Evolutionary conservation across 257 asterid species (phyloP).

Genomic region (Ocimum tenuiflorum): DNA sequence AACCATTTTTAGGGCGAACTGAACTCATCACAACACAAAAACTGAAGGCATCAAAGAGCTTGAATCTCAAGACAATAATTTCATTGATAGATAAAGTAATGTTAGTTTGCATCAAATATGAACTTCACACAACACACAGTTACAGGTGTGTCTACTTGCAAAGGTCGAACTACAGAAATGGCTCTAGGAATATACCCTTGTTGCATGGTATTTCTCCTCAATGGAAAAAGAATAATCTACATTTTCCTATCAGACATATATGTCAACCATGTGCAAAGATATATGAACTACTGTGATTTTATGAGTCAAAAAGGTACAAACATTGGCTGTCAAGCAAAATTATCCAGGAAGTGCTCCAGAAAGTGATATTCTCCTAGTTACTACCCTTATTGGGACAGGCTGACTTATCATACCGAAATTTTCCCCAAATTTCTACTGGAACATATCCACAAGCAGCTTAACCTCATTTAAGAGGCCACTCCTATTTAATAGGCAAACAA

Average conservation of each 20-base stretch:
- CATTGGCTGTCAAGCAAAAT: background rate
- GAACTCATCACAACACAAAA: constrained; percentile 9
- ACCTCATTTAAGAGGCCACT: background rate
- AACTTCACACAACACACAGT: background rate
- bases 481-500: background rate
- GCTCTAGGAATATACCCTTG: background rate
- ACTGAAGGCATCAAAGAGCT: background rate
- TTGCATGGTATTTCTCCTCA: background rate
- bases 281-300: background rate
- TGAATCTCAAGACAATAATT: background rate
- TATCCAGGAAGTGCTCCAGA: background rate
- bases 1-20: constrained; percentile 16
- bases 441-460: background rate
- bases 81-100: background rate
- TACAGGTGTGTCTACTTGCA: constrained; percentile 5
- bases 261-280: background rate
- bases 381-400: background rate
- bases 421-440: background rate
- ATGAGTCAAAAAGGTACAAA: background rate
- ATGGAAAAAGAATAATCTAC: background rate
- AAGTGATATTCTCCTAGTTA: background rate
- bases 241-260: background rate
- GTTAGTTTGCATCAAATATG: background rate
- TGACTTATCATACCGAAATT: background rate
- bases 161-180: background rate